Evolutionary conservation across 768 basidiomycete genomes (phyloP).

Genomic region (Tricholoma flavovirens): DNA sequence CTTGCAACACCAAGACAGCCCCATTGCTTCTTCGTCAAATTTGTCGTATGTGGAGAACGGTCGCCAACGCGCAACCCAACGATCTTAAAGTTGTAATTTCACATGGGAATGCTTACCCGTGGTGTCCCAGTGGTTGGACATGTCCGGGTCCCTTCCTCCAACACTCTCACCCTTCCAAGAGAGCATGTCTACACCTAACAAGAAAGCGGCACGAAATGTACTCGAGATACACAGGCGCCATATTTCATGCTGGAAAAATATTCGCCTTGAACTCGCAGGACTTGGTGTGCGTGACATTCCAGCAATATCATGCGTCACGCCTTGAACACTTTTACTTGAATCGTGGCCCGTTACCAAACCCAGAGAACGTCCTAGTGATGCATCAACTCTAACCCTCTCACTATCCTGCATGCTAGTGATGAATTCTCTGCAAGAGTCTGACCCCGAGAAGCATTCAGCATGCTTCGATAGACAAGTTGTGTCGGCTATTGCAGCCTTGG

Average conservation of each 20-base stretch:
- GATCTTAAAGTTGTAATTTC: conserved; percentile 1
- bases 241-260: conserved; percentile 15
- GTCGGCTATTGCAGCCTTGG: conserved; percentile 15
- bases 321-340: background rate
- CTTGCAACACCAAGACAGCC: background rate
- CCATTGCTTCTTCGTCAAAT: conserved; percentile 1
- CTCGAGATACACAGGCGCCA: background rate
- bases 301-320: background rate
- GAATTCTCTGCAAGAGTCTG: too few species aligned
- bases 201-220: background rate
- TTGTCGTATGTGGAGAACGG: background rate
- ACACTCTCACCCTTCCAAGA: background rate
- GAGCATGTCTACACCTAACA: background rate
- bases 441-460: background rate
- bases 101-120: background rate
- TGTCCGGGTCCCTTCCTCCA: background rate
- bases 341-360: background rate
- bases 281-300: background rate
- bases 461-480: background rate
- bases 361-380: background rate
- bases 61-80: background rate
- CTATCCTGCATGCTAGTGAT: background rate
- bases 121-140: background rate
- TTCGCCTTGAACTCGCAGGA: conserved; percentile 14
- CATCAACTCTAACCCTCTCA: background rate